Evolutionary conservation across 2,329 filamentous ascomycete species (phyloP).

Genomic region (Orbilia blumenaviensis): DNA sequence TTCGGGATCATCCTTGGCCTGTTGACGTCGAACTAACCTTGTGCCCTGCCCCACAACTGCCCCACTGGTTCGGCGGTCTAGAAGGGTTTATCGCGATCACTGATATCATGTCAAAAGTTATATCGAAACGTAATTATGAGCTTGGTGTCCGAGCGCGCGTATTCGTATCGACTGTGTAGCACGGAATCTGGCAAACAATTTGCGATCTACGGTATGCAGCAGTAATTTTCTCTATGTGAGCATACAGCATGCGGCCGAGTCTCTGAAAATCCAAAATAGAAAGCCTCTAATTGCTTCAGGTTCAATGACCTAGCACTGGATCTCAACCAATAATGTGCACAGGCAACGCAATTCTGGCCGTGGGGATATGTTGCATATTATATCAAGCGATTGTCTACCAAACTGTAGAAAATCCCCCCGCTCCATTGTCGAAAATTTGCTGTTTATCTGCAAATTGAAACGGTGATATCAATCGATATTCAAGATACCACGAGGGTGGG

Average conservation of each 20-base stretch:
- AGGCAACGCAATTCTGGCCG: not conserved
- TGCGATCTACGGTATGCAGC: too few relatives aligned
- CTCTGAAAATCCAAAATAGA: too few relatives aligned
- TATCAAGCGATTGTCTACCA: not conserved
- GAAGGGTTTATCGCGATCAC: conserved; percentile 39
- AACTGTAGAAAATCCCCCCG: not conserved
- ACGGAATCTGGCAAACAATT: not conserved
- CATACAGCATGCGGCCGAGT: too few relatives aligned
- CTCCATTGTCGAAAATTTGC: not conserved
- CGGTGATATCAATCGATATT: conserved; percentile 32
- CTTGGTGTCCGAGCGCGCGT: conserved; percentile 25
- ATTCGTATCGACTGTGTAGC: not conserved
- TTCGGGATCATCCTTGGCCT: conserved; percentile 18
- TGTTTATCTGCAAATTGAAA: not conserved
- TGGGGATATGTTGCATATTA: not conserved
- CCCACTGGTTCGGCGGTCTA: conserved; percentile 33
- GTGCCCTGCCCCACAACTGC: conserved; percentile 35
- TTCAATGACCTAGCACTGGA: too few relatives aligned
- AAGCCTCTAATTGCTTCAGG: too few relatives aligned
- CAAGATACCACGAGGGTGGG: conserved; percentile 28
- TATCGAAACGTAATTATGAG: conserved; percentile 38
- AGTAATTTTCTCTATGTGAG: too few relatives aligned
- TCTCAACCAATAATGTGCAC: too few relatives aligned
- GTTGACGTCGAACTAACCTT: conserved; percentile 37
- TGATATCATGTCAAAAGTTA: conserved; percentile 17